These are phyloP conservation scores for Salix purpurea DNA, from an alignment of 345 rosid species.

Conservation along the genomic window DNA sequence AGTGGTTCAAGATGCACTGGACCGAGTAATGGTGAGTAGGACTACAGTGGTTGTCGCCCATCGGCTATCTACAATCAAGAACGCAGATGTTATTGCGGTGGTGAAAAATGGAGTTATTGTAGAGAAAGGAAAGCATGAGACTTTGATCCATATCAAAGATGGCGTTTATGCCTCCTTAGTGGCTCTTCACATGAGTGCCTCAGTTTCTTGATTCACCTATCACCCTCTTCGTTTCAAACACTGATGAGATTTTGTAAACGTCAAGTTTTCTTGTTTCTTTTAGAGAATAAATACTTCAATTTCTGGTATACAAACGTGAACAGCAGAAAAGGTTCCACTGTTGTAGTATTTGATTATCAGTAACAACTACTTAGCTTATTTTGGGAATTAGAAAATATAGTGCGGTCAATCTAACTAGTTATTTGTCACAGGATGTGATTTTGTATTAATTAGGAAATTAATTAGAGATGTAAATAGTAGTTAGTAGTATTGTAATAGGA, in stretches of 20 bases:
- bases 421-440: no score
- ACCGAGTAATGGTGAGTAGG: constrained; percentile 54
- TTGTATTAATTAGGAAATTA: no score
- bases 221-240: background rate
- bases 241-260: background rate
- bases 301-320: background rate
- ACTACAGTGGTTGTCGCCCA: constrained; percentile 73
- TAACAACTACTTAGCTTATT: no score
- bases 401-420: no score
- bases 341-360: no score
- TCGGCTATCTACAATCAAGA: constrained; percentile 60
- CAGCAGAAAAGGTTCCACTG: background rate
- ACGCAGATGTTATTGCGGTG: constrained; percentile 63
- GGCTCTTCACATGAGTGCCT: constrained; percentile 46
- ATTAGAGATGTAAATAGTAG: no score
- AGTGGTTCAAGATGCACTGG: constrained; percentile 74
- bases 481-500: no score
- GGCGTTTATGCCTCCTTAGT: constrained; percentile 67
- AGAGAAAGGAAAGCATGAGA: constrained; percentile 67
- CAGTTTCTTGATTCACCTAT: constrained; percentile 6
- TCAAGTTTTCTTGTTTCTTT: background rate
- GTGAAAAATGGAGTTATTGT: constrained; percentile 57
- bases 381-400: background rate
- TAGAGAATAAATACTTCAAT: background rate
- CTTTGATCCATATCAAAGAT: constrained; percentile 44